Evolutionary conservation across 306 rosid genomes (phyloP), one percentile per base, ranked within the genome.

Genomic region (Lathyrus sativus): DNA sequence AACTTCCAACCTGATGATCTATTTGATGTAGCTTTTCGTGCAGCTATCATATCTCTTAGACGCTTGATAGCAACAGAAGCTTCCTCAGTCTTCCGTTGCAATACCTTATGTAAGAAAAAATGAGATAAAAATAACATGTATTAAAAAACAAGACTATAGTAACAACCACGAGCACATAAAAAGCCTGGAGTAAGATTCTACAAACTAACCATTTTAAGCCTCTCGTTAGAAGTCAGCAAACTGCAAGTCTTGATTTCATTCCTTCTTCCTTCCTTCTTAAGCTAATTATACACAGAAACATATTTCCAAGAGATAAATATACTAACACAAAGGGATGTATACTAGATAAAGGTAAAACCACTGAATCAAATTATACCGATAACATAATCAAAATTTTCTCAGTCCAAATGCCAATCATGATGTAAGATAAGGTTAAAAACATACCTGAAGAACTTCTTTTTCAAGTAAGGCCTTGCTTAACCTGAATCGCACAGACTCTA

Each of bases 381-480:
- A 56, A 28, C 18, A 28, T 56, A 28, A 19, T 19, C 41, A 12
- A 12, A 5, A 56, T 49, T 49, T 49, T 49, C 55, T 49, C 9
- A 53, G 11, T 53, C 14, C 31, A 53, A 56, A 13, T 28, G 10
- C 6, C 62, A 29, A 28, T 11, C 69, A 15, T 68, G 17, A 73
- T 11, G 11, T 24, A 31, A 70, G 41, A 65, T 17, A 57, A 53
- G 46, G 75, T 50, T 44, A 66, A 9, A 38, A 33, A 55, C 54
- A 73, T 87, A 93, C 99, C 95, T 93, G 95, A 66, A 85, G 81
- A 81, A 86, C 78, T 76, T 93, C 95, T 74, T 93, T 93, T 72
- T 90, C 97, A 77, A 86, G 55, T 7, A 81, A 78, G 55, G 92
- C 84, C 84, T 85, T 93, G 63, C 81, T 62, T 73, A 80, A 54